These are phyloP conservation scores for Claviceps lovelessii DNA, from an alignment of 2,329 filamentous ascomycete species.

Conservation along the genomic window DNA sequence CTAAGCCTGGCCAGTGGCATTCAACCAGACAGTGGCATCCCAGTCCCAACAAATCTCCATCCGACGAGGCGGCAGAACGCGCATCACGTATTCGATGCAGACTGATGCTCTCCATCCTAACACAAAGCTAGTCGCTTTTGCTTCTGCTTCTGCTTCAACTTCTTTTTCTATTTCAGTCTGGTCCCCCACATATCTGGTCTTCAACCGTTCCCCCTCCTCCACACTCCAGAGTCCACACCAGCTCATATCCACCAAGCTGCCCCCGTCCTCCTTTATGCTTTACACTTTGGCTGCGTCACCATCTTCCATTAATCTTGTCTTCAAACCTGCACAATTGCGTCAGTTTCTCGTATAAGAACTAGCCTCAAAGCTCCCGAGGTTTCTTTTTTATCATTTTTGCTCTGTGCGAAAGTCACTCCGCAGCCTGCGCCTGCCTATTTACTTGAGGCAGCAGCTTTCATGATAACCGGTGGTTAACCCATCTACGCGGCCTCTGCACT, in stretches of 20 bases:
- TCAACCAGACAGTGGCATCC: neutral
- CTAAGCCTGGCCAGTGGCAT: neutral
- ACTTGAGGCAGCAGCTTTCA: neutral
- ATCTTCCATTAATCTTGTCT: neutral
- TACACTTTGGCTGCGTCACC: neutral
- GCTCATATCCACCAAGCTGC: neutral
- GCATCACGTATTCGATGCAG: slow-evolving; percentile 7
- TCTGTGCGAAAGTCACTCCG: neutral
- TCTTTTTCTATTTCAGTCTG: neutral
- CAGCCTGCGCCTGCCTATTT: neutral
- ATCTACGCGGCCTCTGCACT: neutral
- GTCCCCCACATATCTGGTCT: neutral
- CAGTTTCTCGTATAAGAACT: neutral
- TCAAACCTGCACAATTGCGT: neutral
- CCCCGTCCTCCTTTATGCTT: neutral
- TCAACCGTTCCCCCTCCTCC: neutral
- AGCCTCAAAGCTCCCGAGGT: too few species aligned
- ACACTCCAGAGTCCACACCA: neutral
- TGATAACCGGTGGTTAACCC: neutral
- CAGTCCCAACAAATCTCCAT: slow-evolving; percentile 1
- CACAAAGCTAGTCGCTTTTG: neutral
- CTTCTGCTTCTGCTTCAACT: neutral
- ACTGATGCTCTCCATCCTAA: slow-evolving; percentile 1
- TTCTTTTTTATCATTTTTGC: neutral
- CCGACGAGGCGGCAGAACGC: slow-evolving; percentile 2